Percentiles rank a stretch among this genome's conserved stretches.
Conservation (phyloP, 1,284 basidiomycete species). For the Ceratobasidium sp. region DNA sequence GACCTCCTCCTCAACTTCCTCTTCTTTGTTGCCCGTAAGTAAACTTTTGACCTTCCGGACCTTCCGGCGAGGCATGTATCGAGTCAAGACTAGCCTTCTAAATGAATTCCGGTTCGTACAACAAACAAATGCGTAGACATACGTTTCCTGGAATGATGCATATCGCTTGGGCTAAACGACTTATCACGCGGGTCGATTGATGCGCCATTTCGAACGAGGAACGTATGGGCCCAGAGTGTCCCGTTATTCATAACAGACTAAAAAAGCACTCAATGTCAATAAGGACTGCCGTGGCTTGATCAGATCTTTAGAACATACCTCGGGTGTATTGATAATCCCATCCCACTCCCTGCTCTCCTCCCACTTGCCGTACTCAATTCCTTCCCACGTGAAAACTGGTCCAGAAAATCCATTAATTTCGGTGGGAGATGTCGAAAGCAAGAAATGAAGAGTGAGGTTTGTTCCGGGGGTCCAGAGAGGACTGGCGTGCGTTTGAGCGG, state of each 20-base stretch:
- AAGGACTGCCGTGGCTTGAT: slow-evolving; percentile 40
- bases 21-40: slow-evolving; percentile 64
- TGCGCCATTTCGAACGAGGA: slow-evolving; percentile 77
- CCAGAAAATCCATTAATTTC: slow-evolving; percentile 71
- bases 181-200: slow-evolving; percentile 73
- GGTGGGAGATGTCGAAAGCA: slow-evolving; percentile 73
- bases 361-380: slow-evolving; percentile 88
- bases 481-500: slow-evolving; percentile 41
- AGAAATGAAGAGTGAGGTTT: slow-evolving; percentile 74
- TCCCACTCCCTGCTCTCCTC: slow-evolving; percentile 75
- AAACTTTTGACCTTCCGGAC: slow-evolving; percentile 88
- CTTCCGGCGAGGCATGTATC: slow-evolving; percentile 81
- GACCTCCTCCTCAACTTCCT: slow-evolving; percentile 64
- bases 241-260: slow-evolving; percentile 83
- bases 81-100: slow-evolving; percentile 77
- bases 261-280: slow-evolving; percentile 8
- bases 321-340: slow-evolving; percentile 79
- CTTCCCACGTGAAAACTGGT: slow-evolving; percentile 83
- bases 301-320: slow-evolving; percentile 62
- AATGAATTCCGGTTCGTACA: slow-evolving; percentile 42
- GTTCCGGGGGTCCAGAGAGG: slow-evolving; percentile 61
- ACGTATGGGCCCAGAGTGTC: slow-evolving; percentile 88
- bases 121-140: slow-evolving; percentile 55
- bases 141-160: slow-evolving; percentile 89
- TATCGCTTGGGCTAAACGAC: slow-evolving; percentile 68